Percentiles rank a stretch among this genome's conserved stretches.
Conservation (phyloP, 768 basidiomycete species). For the Mrakia gelida region DNA sequence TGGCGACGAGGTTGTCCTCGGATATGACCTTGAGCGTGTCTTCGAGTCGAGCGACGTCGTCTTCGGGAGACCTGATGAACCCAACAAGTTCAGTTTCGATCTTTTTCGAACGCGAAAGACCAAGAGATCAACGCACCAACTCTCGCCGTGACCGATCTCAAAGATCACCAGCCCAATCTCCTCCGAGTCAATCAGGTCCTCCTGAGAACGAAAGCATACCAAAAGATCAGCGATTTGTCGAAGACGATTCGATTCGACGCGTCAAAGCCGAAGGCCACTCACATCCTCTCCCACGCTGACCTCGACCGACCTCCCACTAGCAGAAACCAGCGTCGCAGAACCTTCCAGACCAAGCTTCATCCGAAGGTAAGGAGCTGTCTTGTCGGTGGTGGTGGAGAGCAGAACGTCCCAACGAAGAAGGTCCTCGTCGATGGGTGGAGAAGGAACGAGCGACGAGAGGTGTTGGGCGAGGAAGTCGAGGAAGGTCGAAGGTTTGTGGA, state of each 20-base stretch:
- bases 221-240: neutral
- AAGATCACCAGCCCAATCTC: slow-evolving; percentile 22
- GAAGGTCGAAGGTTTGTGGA: neutral
- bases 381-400: neutral
- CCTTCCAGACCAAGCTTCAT: slow-evolving; percentile 6
- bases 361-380: neutral
- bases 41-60: slow-evolving; percentile 3
- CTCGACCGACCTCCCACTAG: neutral
- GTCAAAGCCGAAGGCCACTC: neutral
- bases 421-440: neutral
- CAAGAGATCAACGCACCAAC: neutral
- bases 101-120: too few relatives aligned
- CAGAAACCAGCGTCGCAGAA: neutral
- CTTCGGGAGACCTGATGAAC: slow-evolving; percentile 13
- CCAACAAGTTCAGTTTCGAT: neutral
- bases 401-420: neutral
- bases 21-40: neutral
- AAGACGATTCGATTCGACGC: neutral
- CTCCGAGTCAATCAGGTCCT: slow-evolving; percentile 13
- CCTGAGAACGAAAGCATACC: neutral
- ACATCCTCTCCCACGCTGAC: slow-evolving; percentile 20
- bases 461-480: slow-evolving; percentile 6
- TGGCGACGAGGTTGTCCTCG: neutral
- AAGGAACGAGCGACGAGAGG: neutral
- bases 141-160: neutral